These are phyloP conservation scores for Physcia stellaris DNA, from an alignment of 495 filamentous ascomycete species.

Conservation along the genomic window DNA sequence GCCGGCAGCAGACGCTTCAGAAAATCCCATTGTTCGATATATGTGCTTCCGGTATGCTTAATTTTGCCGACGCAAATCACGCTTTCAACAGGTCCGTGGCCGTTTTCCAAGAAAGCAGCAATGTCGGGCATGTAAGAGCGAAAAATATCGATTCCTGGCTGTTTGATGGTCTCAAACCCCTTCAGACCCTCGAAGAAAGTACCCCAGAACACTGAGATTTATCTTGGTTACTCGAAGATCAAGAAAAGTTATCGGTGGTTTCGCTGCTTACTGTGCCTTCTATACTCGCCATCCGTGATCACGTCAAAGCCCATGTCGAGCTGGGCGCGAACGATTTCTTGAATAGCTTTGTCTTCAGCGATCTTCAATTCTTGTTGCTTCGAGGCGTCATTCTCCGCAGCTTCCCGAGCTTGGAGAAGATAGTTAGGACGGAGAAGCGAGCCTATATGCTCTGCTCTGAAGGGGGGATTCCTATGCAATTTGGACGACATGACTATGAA, in stretches of 20 bases:
- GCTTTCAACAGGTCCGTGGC: constrained; percentile 60
- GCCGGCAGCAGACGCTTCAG: constrained; percentile 46
- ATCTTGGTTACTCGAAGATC: background rate
- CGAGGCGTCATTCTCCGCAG: constrained; percentile 36
- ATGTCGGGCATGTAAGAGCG: constrained; percentile 68
- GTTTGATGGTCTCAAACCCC: constrained; percentile 48
- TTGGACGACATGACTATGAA: background rate
- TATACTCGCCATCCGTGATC: constrained; percentile 66
- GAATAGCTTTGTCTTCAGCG: constrained; percentile 54
- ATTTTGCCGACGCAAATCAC: constrained; percentile 64
- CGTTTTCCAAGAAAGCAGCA: constrained; percentile 54
- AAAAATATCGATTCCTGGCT: constrained; percentile 50
- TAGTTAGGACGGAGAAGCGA: constrained; percentile 62
- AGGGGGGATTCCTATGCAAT: constrained; percentile 51
- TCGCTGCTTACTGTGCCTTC: constrained; percentile 39
- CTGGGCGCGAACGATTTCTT: constrained; percentile 51
- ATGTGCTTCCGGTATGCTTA: constrained; percentile 47
- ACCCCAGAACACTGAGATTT: constrained; percentile 47
- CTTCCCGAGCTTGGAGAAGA: constrained; percentile 50
- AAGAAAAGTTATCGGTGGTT: background rate
- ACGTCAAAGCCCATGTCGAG: constrained; percentile 51
- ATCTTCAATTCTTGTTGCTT: constrained; percentile 24
- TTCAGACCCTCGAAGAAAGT: constrained; percentile 65
- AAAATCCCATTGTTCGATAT: constrained; percentile 53
- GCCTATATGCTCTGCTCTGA: constrained; percentile 74